Base-by-base conservation (phyloP, 139 green algal species). In the Chlamydomonas sp. region DNA sequence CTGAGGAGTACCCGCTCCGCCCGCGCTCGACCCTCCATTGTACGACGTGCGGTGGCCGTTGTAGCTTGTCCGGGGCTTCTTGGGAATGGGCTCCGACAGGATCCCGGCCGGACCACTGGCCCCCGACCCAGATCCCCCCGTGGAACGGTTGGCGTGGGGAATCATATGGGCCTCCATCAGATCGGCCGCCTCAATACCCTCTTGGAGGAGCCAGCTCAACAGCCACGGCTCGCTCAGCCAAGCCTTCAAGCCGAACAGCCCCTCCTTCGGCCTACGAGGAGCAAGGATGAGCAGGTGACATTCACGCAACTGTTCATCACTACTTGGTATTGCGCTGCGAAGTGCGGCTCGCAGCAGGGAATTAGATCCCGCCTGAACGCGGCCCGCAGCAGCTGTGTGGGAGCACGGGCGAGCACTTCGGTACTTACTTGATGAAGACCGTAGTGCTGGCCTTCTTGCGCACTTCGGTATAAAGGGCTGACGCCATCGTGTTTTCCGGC, bases 401-500 rank as follows among this genome's bases (percentile, higher is more conserved):
- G 14, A 72, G 66, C 66, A 72, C 12, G 14, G 10, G 12, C 12
- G 66, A 72, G 12, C 66, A 72, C 66, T 18, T 72, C 66, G 14
- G 57, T 58, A 60, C 83, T 87, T 58, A 88, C 84, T 88, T 88
- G 79, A 96, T 93, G 85, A 97, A 97, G n/a, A 94, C 83, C 49
- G 92, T 94, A 6, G 88, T 82, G 12, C 66, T 81, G 64, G 93
- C 93, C 88, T 92, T 94, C 8, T 92, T 90, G 78, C 95, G 95
- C 66, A 97, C 91, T 80, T 97, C 94, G 1, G 94, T 97, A 89
- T 97, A 97, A 14, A 97, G 86, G 4, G 94, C 94, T 5, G 90
- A 95, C 1, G 94, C 94, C 94, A 97, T 97, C 31, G 94, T 97
- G 17, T 93, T 93, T 74, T 97, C 94, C 1, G 94, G 94, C 0